Evolutionary conservation across 129 eudicot genomes (phyloP).

Genomic region (Flaveria sonorensis): DNA sequence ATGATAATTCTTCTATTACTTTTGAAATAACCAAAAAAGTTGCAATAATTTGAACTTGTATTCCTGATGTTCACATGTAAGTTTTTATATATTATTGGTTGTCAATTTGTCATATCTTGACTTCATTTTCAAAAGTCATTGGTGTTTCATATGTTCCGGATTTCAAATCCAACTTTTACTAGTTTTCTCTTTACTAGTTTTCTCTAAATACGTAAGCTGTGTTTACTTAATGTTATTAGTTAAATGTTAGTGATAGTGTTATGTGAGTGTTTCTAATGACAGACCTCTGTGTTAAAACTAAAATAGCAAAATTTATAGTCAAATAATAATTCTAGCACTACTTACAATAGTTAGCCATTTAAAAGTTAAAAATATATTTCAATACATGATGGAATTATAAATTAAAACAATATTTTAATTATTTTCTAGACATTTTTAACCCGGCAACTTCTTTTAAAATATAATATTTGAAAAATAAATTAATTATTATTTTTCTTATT

Average conservation of each 20-base stretch:
- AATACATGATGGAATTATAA: not conserved
- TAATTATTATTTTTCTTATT: no score
- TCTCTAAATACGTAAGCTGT: no score
- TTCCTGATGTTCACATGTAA: not conserved
- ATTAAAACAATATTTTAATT: no score
- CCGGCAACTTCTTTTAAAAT: no score
- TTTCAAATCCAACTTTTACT: not conserved
- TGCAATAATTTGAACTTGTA: not conserved
- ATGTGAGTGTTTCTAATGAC: no score
- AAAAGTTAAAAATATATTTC: not conserved
- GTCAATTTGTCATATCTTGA: not conserved
- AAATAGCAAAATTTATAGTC: not conserved
- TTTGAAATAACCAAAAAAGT: not conserved
- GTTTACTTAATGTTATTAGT: no score
- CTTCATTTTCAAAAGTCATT: not conserved
- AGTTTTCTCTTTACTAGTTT: no score
- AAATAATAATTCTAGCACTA: not conserved
- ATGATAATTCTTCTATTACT: not conserved
- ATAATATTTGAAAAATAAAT: no score
- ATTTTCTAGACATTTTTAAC: no score
- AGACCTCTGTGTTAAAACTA: not conserved
- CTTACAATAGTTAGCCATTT: not conserved
- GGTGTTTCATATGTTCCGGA: no score
- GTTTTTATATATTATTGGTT: not conserved
- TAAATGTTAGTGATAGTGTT: no score